These are phyloP conservation scores for Fraxinus angustifolia DNA, from an alignment of 305 asterid species.

Conservation along the genomic window DNA sequence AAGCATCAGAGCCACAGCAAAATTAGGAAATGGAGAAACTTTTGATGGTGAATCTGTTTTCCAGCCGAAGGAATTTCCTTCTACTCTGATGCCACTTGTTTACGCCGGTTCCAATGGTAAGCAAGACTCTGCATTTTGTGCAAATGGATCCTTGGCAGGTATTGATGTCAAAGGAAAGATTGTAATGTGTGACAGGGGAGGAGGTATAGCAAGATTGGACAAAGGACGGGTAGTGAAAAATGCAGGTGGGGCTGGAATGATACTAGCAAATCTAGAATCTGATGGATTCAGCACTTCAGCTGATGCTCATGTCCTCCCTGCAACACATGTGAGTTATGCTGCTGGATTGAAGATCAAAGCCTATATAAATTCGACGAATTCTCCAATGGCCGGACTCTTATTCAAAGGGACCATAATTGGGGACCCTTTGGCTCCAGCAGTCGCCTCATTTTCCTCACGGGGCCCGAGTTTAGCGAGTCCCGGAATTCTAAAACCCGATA, in stretches of 20 bases:
- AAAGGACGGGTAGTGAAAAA: slow-evolving; percentile 28
- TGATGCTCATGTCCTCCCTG: slow-evolving; percentile 38
- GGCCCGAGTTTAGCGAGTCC: slow-evolving; percentile 40
- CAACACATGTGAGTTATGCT: slow-evolving; percentile 19
- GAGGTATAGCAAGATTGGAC: slow-evolving; percentile 3
- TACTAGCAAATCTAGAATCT: slow-evolving; percentile 21
- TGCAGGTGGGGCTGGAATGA: slow-evolving; percentile 39
- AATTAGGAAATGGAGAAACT: slow-evolving; percentile 21
- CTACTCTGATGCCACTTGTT: slow-evolving; percentile 20
- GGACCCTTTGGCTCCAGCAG: slow-evolving; percentile 33
- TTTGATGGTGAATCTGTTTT: slow-evolving; percentile 31
- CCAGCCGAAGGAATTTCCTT: slow-evolving; percentile 26
- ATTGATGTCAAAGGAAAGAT: slow-evolving; percentile 31
- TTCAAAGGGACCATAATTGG: slow-evolving; percentile 43
- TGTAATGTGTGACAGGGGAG: slow-evolving; percentile 31
- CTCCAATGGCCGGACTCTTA: slow-evolving; percentile 30
- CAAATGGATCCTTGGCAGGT: slow-evolving; percentile 10
- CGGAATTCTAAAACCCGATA: slow-evolving; percentile 44
- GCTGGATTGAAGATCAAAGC: slow-evolving; percentile 31
- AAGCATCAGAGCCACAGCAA: slow-evolving; percentile 20
- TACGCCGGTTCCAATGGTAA: slow-evolving; percentile 30
- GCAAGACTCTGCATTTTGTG: slow-evolving; percentile 13
- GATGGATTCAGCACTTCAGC: slow-evolving; percentile 32
- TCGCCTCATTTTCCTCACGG: slow-evolving; percentile 39
- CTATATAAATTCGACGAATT: slow-evolving; percentile 33